Percentiles rank a stretch among this genome's conserved stretches.
Evolutionary conservation across 495 filamentous ascomycete genomes (phyloP).

Genomic region (Penicillium waksmanii): DNA sequence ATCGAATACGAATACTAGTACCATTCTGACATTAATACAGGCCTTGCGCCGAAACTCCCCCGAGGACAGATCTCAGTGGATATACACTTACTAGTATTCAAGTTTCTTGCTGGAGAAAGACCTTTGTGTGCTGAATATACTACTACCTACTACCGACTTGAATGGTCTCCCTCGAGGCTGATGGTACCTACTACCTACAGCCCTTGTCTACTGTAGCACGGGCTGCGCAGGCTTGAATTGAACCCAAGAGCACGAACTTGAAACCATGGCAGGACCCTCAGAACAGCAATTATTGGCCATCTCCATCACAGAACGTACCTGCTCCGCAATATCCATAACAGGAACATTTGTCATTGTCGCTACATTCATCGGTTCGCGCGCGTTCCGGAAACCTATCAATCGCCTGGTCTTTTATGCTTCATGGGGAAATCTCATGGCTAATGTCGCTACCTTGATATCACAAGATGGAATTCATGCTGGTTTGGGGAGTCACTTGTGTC

Average conservation of each 20-base stretch:
- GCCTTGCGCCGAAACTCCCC: no score
- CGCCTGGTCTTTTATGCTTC: slow-evolving; percentile 83
- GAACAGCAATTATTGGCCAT: slow-evolving; percentile 43
- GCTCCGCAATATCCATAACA: slow-evolving; percentile 71
- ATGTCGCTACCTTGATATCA: slow-evolving; percentile 77
- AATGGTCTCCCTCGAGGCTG: background rate
- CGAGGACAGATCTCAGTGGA: no score
- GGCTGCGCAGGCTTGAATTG: background rate
- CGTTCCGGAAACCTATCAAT: slow-evolving; percentile 80
- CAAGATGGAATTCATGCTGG: slow-evolving; percentile 54
- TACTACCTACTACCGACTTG: no score
- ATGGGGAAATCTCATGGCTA: slow-evolving; percentile 82
- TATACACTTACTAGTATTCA: no score
- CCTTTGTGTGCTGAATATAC: no score
- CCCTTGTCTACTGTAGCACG: background rate
- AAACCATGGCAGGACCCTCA: slow-evolving; percentile 6
- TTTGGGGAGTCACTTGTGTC: slow-evolving; percentile 60
- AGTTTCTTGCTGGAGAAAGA: no score
- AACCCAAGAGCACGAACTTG: background rate
- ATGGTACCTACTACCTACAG: background rate
- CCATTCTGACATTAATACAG: no score
- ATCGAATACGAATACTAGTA: no score
- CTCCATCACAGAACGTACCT: slow-evolving; percentile 65
- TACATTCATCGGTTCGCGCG: slow-evolving; percentile 61
- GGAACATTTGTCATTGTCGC: slow-evolving; percentile 74